Conservation (phyloP, 2,329 filamentous ascomycete genomes). For the Scortechinia acanthostroma region DNA sequence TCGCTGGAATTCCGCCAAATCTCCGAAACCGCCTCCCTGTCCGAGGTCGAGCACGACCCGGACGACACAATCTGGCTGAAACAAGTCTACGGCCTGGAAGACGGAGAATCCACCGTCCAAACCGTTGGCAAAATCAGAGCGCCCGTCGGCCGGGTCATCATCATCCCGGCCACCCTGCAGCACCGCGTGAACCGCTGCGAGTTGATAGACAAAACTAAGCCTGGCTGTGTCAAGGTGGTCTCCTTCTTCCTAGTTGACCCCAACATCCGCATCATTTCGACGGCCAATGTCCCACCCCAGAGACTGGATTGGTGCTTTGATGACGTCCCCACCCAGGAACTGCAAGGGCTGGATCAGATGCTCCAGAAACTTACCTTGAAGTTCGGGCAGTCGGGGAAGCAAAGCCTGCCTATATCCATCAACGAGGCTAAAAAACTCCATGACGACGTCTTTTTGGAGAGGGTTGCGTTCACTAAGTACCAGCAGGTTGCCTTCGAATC, state of each 20-base stretch:
- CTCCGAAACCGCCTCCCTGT: background rate
- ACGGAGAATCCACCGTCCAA: background rate
- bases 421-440: background rate
- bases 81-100: background rate
- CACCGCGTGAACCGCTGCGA: background rate
- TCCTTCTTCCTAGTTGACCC: constrained; percentile 3
- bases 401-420: background rate
- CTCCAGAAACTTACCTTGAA: background rate
- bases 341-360: background rate
- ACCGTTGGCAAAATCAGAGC: background rate
- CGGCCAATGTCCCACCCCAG: constrained; percentile 4
- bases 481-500: background rate
- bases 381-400: background rate
- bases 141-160: background rate
- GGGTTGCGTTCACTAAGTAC: background rate
- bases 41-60: constrained; percentile 14
- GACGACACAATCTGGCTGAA: background rate
- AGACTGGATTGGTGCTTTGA: constrained; percentile 8
- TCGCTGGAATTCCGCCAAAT: background rate
- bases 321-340: background rate
- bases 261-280: constrained; percentile 3
- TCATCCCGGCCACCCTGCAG: constrained; percentile 2
- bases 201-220: background rate
- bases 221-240: background rate
- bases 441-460: background rate